Conservation (phyloP, 257 asterid genomes). For the Nicotiana benthamiana region DNA sequence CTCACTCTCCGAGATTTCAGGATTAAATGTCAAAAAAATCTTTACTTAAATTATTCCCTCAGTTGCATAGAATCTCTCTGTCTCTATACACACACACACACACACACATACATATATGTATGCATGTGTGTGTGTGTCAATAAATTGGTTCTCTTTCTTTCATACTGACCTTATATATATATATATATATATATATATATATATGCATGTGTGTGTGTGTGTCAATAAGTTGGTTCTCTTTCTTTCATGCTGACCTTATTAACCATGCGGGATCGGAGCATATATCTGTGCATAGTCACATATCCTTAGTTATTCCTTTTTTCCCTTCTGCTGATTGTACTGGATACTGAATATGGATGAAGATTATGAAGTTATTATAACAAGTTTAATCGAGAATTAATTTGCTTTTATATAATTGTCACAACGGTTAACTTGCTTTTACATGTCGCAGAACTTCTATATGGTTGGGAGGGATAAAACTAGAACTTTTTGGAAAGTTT, state of each 20-base stretch:
- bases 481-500: constrained; percentile 65
- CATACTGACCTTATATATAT: neutral
- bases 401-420: neutral
- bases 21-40: neutral
- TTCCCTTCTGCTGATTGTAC: neutral
- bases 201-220: no score
- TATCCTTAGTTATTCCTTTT: neutral
- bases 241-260: neutral
- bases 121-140: no score
- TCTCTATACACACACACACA: no score
- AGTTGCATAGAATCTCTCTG: neutral
- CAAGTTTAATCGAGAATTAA: neutral
- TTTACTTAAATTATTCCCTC: neutral
- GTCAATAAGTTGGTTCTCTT: neutral
- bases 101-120: no score
- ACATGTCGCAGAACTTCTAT: constrained; percentile 54
- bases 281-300: neutral
- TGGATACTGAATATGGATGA: neutral
- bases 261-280: neutral
- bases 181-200: no score
- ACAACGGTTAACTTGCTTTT: neutral
- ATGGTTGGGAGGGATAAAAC: constrained; percentile 77
- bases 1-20: neutral
- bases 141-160: neutral
- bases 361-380: neutral